Evolutionary conservation across 192 early-diverging fungal species (phyloP).

Genomic region (Spizellomyces punctatus): DNA sequence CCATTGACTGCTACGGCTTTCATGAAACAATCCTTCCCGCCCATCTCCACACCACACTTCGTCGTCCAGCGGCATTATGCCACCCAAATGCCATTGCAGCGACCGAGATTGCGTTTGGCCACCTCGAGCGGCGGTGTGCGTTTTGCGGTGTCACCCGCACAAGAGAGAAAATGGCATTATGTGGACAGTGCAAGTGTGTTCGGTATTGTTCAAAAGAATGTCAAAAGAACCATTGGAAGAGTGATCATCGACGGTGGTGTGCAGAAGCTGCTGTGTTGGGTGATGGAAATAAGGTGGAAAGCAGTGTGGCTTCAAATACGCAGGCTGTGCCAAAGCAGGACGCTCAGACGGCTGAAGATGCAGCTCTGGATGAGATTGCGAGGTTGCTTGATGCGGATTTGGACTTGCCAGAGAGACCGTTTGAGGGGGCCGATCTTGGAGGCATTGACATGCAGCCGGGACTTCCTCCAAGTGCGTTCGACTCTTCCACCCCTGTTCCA

Average conservation of each 20-base stretch:
- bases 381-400: too few relatives aligned
- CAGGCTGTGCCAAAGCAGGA: too few relatives aligned
- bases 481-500: too few relatives aligned
- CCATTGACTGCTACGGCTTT: conserved; percentile 27
- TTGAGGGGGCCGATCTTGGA: too few relatives aligned
- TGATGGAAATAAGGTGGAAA: too few relatives aligned
- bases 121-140: conserved; percentile 17
- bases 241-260: conserved; percentile 17
- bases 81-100: background rate
- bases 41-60: background rate
- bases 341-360: too few relatives aligned
- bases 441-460: too few relatives aligned
- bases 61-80: background rate
- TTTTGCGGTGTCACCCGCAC: conserved; percentile 14
- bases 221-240: conserved; percentile 23
- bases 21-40: conserved; percentile 12
- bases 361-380: too few relatives aligned
- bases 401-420: too few relatives aligned
- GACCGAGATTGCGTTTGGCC: background rate
- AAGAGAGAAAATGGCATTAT: conserved; percentile 1
- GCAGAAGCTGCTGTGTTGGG: background rate
- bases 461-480: too few relatives aligned
- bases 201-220: conserved; percentile 6
- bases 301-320: too few relatives aligned
- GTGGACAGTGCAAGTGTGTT: conserved; percentile 8